Base-by-base conservation (phyloP, 2,329 filamentous ascomycete genomes). In the Onygenales sp. region DNA sequence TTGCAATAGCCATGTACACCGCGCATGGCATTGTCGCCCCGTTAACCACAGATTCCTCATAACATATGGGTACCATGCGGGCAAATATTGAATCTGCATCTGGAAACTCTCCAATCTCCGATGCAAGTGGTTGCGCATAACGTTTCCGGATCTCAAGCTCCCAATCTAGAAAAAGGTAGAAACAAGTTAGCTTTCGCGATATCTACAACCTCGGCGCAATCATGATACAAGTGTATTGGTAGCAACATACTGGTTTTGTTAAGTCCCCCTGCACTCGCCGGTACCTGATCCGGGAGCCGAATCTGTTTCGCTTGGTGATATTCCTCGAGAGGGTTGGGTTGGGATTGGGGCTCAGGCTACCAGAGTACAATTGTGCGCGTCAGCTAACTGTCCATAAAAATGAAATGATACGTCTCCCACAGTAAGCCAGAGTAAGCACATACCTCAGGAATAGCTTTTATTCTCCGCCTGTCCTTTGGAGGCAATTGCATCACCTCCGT, bases 231-330 rank as follows among this genome's bases (percentile, higher is more conserved):
- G 21, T 41, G 17, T 39, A 33, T 33, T 42, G 17, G 33, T 39
- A 53, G 27, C 36, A 35, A 32, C 72, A 84, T 66, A 89, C 86
- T 82, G 38, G 79, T 94, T 76, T 92, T 89, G 60, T 88, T 90
- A 45, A 92, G 78, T 17, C 86, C 86, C 32, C 83, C 85, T 27
- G 85, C 85, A 63, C 83, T 84, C 32, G 84, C 78, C 31, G 85
- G 83, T 7, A 83, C 79, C 54, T 88, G 81, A 33, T 84, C 78
- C 32, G 78, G 75, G 44, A 77, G 65, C 61, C 77, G 78, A 52
- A 76, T 75, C 54, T 73, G 71, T 54, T 73, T 73, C 8, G 72
- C 73, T 31, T 67, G 61, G 43, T 75, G 68, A 50, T 73, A 75
- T 60, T 74, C 66, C 55, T 74, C 72, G 48, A 72, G 59, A 53